phyloP scores from a whole-genome alignment of 1,284 basidiomycete species.

The Termitomyces sp. region DNA sequence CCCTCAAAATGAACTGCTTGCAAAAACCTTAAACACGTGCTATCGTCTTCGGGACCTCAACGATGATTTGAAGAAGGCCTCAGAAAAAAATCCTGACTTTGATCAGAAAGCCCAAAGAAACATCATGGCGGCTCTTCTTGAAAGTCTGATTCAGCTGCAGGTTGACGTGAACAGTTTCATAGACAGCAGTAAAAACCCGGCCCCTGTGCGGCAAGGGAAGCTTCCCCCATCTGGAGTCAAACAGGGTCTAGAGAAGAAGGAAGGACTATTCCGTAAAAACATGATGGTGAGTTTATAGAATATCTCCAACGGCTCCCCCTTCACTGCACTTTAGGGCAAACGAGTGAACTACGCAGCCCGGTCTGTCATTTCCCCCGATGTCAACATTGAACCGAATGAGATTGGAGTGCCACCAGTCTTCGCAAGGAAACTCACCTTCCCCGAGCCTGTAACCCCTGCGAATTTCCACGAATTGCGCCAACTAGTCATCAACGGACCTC shows the following conservation, averaged over 20 bases:
- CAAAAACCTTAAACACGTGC: conserved; percentile 78
- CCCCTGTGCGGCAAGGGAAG: conserved; percentile 80
- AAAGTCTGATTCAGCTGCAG: conserved; percentile 86
- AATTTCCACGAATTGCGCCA: conserved; percentile 90
- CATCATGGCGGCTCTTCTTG: conserved; percentile 71
- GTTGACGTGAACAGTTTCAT: conserved; percentile 96
- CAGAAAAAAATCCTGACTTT: conserved; percentile 50
- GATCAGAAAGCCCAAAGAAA: conserved; percentile 57
- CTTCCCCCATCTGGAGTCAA: conserved; percentile 94
- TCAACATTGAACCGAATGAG: conserved; percentile 99
- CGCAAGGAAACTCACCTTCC: conserved; percentile 94
- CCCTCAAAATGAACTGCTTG: conserved; percentile 92
- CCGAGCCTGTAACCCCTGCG: conserved; percentile 91
- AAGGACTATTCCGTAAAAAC: conserved; percentile 96
- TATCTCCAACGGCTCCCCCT: background rate
- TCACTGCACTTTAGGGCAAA: conserved; percentile 68
- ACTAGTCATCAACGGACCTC: conserved; percentile 89
- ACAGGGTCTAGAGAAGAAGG: conserved; percentile 98
- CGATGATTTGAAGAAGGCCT: conserved; percentile 58
- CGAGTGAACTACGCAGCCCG: conserved; percentile 99
- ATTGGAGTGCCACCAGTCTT: conserved; percentile 99
- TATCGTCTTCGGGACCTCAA: conserved; percentile 81
- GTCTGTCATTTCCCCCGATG: conserved; percentile 98
- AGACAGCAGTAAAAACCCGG: conserved; percentile 95
- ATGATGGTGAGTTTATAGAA: conserved; percentile 82